phyloP scores from a whole-genome alignment of 345 rosid species.

The Durio zibethinus region DNA sequence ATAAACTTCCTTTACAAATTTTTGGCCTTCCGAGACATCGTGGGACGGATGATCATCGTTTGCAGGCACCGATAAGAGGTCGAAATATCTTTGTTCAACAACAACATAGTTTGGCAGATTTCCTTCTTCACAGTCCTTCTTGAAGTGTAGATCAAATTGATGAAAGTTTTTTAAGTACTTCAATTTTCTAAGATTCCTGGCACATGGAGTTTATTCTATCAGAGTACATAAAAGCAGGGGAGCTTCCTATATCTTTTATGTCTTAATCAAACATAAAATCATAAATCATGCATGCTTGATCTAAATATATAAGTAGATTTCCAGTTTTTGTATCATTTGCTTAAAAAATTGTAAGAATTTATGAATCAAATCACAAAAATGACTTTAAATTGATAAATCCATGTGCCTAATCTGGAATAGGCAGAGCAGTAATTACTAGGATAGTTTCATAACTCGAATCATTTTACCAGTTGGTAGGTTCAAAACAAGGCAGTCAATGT shows the following conservation, averaged over 20 bases:
- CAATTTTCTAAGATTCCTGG: slow-evolving; percentile 42
- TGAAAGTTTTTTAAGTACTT: slow-evolving; percentile 43
- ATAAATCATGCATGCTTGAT: neutral
- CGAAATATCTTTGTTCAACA: slow-evolving; percentile 43
- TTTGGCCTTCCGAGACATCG: slow-evolving; percentile 52
- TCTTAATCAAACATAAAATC: neutral
- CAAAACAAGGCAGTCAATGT: too few species aligned
- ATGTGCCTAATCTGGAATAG: neutral
- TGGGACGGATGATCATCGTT: slow-evolving; percentile 58
- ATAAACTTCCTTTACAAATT: slow-evolving; percentile 49
- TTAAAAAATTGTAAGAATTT: neutral
- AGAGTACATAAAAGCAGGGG: neutral
- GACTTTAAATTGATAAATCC: neutral
- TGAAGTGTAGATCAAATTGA: slow-evolving; percentile 38
- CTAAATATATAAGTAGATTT: neutral
- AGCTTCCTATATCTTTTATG: neutral
- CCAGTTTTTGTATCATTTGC: neutral
- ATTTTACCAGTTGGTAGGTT: too few species aligned
- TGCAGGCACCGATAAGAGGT: slow-evolving; percentile 36
- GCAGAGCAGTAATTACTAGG: neutral
- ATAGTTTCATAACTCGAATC: too few species aligned
- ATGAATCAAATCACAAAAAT: neutral
- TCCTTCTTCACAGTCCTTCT: slow-evolving; percentile 44
- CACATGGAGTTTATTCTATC: neutral
- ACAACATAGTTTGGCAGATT: slow-evolving; percentile 52